Conservation (phyloP, 768 basidiomycete species). For the Xerocomellus chrysenteron region DNA sequence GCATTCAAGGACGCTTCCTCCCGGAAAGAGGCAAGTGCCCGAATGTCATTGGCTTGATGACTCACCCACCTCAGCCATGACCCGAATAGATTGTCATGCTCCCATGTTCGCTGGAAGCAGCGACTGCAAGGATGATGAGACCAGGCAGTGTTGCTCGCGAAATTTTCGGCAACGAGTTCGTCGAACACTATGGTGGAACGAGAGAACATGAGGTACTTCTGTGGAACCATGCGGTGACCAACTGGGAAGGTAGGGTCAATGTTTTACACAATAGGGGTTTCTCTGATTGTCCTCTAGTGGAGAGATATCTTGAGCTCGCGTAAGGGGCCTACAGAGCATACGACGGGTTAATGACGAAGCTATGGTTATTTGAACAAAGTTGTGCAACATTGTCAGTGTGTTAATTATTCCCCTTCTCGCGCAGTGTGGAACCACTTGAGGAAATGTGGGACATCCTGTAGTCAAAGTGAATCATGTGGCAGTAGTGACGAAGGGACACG, state of each 20-base stretch:
- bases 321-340: slow-evolving; percentile 29
- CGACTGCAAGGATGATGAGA: slow-evolving; percentile 78
- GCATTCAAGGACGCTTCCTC: slow-evolving; percentile 34
- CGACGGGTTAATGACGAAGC: neutral
- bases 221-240: slow-evolving; percentile 89
- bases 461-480: slow-evolving; percentile 1
- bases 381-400: neutral
- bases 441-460: slow-evolving; percentile 72
- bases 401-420: slow-evolving; percentile 13
- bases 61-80: neutral
- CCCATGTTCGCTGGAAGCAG: slow-evolving; percentile 74
- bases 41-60: neutral
- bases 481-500: neutral
- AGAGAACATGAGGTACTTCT: slow-evolving; percentile 84
- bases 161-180: slow-evolving; percentile 84
- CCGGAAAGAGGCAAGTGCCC: slow-evolving; percentile 58
- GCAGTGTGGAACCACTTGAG: slow-evolving; percentile 58
- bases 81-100: slow-evolving; percentile 64
- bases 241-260: slow-evolving; percentile 77
- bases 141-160: slow-evolving; percentile 81
- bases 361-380: neutral
- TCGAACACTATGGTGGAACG: slow-evolving; percentile 96
- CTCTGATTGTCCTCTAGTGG: slow-evolving; percentile 48
- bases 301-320: slow-evolving; percentile 83
- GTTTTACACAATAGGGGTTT: neutral